These are phyloP conservation scores for Phytophthora constricta DNA, from an alignment of 352 stramenopile genomes.

Conservation along the genomic window DNA sequence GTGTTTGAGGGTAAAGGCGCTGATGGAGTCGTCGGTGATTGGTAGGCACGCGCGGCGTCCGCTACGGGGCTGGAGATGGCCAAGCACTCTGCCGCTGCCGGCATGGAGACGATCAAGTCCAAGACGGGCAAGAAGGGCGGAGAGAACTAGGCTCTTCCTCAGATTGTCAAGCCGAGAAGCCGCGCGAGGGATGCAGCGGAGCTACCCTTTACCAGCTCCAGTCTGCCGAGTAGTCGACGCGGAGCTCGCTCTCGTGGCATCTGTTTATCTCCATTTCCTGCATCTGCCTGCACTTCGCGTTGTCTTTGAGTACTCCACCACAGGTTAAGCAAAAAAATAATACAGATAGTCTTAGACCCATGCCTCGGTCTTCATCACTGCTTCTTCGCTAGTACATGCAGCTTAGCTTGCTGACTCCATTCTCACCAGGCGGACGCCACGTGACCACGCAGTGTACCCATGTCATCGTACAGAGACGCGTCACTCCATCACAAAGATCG, in stretches of 20 bases:
- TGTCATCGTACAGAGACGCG: too few relatives aligned
- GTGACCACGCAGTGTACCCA: too few relatives aligned
- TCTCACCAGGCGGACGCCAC: too few relatives aligned
- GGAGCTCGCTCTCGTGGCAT: constrained; percentile 15
- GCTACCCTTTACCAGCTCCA: too few relatives aligned
- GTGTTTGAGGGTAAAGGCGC: not conserved
- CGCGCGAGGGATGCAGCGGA: too few relatives aligned
- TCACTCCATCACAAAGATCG: too few relatives aligned
- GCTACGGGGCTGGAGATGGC: constrained; percentile 77
- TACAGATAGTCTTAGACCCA: constrained; percentile 43
- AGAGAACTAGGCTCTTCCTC: constrained; percentile 39
- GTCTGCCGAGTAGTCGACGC: not conserved
- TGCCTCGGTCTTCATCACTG: too few relatives aligned
- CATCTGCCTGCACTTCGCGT: constrained; percentile 23
- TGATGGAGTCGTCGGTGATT: constrained; percentile 9
- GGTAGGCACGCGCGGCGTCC: constrained; percentile 68
- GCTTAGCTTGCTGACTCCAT: too few relatives aligned
- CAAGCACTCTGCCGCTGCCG: constrained; percentile 73
- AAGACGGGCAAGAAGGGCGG: constrained; percentile 77
- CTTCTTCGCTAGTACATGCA: too few relatives aligned
- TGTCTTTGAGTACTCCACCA: constrained; percentile 31
- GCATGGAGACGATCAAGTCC: constrained; percentile 80
- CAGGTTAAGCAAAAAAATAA: constrained; percentile 37
- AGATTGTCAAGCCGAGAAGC: not conserved
- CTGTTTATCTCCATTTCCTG: constrained; percentile 21